These are phyloP conservation scores for Nothophaeocryptopus gaeumannii DNA, from an alignment of 2,329 filamentous ascomycete species.

Conservation along the genomic window DNA sequence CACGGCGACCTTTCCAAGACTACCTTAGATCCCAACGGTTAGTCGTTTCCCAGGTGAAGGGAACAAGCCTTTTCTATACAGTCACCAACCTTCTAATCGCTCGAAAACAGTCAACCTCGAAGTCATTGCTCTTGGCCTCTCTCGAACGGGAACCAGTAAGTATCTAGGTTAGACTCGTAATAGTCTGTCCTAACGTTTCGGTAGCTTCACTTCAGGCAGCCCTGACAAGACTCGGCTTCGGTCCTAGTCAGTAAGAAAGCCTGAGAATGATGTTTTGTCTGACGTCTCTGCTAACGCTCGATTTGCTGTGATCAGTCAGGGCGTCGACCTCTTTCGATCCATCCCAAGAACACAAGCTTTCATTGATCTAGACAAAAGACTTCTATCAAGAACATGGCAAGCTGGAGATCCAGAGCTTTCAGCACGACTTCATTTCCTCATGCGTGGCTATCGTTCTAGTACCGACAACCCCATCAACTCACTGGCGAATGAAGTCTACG, in stretches of 20 bases:
- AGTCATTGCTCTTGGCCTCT: conserved; percentile 3
- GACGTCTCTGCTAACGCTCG: background rate
- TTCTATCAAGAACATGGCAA: background rate
- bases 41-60: no score
- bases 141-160: background rate
- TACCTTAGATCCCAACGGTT: background rate
- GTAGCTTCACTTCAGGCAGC: conserved; percentile 1
- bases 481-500: conserved; percentile 3
- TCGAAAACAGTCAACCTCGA: background rate
- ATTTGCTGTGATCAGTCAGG: background rate
- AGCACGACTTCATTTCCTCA: background rate
- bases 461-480: conserved; percentile 1
- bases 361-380: background rate
- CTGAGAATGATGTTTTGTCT: background rate
- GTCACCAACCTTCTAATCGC: no score
- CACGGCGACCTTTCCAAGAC: conserved; percentile 3
- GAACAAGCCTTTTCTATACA: no score
- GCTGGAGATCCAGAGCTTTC: background rate
- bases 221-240: conserved; percentile 1
- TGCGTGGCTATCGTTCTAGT: conserved; percentile 1
- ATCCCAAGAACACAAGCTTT: background rate
- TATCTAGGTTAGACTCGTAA: no score
- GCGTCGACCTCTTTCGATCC: conserved; percentile 3
- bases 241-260: background rate
- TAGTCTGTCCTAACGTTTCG: no score